A percentile compares a stretch with the other conserved stretches of the same genome.
phyloP scores from a whole-genome alignment of 257 asterid species.

The Solanum piurae region DNA sequence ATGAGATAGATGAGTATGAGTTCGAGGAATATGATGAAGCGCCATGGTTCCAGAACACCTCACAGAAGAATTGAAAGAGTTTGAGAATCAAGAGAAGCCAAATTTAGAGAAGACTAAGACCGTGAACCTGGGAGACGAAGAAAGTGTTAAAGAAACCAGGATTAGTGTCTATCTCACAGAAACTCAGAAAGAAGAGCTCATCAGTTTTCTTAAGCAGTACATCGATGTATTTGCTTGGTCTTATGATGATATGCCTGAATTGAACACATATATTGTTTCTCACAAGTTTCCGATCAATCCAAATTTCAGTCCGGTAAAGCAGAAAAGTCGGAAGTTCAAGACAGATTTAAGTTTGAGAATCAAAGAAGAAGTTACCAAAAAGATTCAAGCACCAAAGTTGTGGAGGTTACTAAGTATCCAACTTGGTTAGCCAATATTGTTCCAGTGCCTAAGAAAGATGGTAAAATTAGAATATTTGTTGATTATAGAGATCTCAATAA shows the following conservation, averaged over 20 bases:
- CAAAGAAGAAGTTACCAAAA: not conserved
- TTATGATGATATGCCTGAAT: not conserved
- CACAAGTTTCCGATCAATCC: too few species aligned
- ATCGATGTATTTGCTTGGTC: not conserved
- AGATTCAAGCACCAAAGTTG: not conserved
- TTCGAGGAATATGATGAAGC: not conserved
- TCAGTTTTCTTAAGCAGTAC: not conserved
- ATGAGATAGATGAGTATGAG: not conserved
- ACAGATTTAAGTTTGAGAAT: not conserved
- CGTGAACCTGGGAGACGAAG: not conserved
- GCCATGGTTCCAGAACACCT: not conserved
- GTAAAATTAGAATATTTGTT: not conserved
- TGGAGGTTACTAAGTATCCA: not conserved
- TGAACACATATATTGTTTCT: too few species aligned
- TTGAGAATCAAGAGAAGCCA: not conserved
- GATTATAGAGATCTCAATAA: too few species aligned
- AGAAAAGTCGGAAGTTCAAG: too few species aligned
- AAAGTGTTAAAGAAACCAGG: not conserved
- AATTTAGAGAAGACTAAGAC: too few species aligned
- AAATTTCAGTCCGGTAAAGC: too few species aligned
- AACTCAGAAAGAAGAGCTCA: not conserved
- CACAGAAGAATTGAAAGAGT: not conserved
- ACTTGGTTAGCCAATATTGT: not conserved
- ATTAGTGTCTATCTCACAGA: not conserved
- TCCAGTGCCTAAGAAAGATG: not conserved